Evolutionary conservation across 2,329 filamentous ascomycete genomes (phyloP).

Genomic region (Chaetothyriales sp.): DNA sequence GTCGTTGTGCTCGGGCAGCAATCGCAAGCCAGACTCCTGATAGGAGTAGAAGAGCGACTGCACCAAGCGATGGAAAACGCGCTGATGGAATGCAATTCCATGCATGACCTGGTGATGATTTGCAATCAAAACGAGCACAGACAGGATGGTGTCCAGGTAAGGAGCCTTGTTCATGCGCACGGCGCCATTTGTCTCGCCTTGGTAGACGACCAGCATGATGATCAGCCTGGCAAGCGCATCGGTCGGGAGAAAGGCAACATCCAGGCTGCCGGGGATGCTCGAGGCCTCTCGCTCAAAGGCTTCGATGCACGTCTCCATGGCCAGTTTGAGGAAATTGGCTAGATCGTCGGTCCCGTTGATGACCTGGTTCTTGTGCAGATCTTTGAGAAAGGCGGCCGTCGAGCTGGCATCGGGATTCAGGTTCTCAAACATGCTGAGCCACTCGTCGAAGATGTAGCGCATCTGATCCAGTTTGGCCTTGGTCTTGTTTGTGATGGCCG

Average conservation of each 20-base stretch:
- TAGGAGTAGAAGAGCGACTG: slow-evolving; percentile 70
- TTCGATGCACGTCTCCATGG: slow-evolving; percentile 63
- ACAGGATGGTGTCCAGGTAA: slow-evolving; percentile 64
- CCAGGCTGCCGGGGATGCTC: slow-evolving; percentile 43
- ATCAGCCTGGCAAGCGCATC: slow-evolving; percentile 77
- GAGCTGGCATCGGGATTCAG: slow-evolving; percentile 60
- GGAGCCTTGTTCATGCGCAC: slow-evolving; percentile 48
- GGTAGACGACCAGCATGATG: slow-evolving; percentile 57
- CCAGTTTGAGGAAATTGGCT: slow-evolving; percentile 61
- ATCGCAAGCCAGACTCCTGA: slow-evolving; percentile 41
- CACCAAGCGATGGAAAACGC: slow-evolving; percentile 81
- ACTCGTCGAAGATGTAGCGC: slow-evolving; percentile 92
- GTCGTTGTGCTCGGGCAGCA: slow-evolving; percentile 47
- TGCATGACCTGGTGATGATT: slow-evolving; percentile 72
- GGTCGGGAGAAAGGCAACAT: slow-evolving; percentile 47
- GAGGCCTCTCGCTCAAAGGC: slow-evolving; percentile 60
- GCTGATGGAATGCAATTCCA: slow-evolving; percentile 68
- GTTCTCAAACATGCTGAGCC: slow-evolving; percentile 69
- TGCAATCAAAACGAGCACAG: slow-evolving; percentile 63
- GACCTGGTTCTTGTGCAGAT: slow-evolving; percentile 60
- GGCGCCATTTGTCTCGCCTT: slow-evolving; percentile 45
- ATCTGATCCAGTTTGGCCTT: slow-evolving; percentile 61
- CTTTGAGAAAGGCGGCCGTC: slow-evolving; percentile 61
- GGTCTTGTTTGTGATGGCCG: slow-evolving; percentile 41
- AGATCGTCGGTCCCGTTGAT: slow-evolving; percentile 63